Conservation (phyloP, 257 asterid species). For the Solanum clarkiae region DNA sequence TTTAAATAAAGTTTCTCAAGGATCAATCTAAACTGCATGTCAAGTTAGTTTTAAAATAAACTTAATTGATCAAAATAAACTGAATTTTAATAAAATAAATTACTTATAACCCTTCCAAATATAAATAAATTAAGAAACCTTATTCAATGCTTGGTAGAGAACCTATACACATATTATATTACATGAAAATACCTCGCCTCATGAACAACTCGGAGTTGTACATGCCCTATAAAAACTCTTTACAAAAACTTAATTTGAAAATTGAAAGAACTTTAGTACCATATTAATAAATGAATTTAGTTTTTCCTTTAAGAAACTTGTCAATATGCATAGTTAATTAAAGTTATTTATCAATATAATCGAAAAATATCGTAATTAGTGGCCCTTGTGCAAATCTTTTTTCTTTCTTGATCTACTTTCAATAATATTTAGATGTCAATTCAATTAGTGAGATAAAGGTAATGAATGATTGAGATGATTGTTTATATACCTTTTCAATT, state of each 20-base stretch:
- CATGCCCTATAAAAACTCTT: background rate
- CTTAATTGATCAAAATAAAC: background rate
- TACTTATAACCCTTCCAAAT: no score
- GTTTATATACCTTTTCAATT: background rate
- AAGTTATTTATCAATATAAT: no score
- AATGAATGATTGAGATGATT: background rate
- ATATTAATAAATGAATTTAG: background rate
- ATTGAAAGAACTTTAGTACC: background rate
- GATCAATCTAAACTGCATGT: background rate
- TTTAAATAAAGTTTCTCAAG: background rate
- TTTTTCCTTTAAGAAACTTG: no score
- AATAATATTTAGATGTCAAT: background rate
- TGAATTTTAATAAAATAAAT: background rate
- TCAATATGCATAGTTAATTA: no score
- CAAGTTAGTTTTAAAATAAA: background rate
- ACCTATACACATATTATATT: background rate
- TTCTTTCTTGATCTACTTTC: background rate
- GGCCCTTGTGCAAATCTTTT: no score
- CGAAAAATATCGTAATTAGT: no score
- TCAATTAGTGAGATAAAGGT: background rate
- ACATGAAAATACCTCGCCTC: background rate
- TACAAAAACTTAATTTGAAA: background rate
- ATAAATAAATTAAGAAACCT: no score
- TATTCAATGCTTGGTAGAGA: background rate
- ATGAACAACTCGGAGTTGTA: background rate